Evolutionary conservation across 1,284 basidiomycete species (phyloP).

Genomic region (Pseudozyma pruni): DNA sequence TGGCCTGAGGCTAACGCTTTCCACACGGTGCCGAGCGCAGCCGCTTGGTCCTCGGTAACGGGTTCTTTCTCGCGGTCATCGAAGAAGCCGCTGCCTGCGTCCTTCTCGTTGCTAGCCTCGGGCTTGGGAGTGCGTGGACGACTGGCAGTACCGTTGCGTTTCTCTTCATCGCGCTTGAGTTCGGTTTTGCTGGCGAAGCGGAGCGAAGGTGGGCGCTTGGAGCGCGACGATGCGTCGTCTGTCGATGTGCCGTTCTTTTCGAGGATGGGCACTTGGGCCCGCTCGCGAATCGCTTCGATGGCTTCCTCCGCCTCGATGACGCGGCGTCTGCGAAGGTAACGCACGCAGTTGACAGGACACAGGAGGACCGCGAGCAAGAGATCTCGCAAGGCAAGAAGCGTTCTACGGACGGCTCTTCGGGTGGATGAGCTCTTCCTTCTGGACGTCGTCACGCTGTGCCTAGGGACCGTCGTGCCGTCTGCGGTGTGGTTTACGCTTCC

Average conservation of each 20-base stretch:
- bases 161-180: constrained; percentile 10
- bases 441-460: background rate
- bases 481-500: background rate
- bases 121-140: constrained; percentile 29
- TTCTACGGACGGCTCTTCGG: constrained; percentile 14
- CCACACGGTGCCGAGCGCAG: constrained; percentile 19
- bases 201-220: constrained; percentile 14
- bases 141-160: constrained; percentile 5
- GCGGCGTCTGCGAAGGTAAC: constrained; percentile 18
- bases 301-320: constrained; percentile 16
- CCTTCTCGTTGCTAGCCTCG: constrained; percentile 18
- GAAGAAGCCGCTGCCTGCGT: background rate
- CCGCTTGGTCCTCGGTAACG: constrained; percentile 55
- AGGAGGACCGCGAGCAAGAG: constrained; percentile 24
- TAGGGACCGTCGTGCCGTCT: background rate
- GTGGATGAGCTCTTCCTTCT: constrained; percentile 8
- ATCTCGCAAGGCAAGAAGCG: constrained; percentile 30
- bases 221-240: background rate
- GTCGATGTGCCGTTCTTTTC: constrained; percentile 15
- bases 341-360: constrained; percentile 37
- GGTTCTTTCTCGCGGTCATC: constrained; percentile 28
- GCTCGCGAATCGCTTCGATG: constrained; percentile 25
- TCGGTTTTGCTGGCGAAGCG: constrained; percentile 19
- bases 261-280: constrained; percentile 30
- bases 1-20: constrained; percentile 18